These are phyloP conservation scores for Penicillium argentinense DNA, from an alignment of 495 filamentous ascomycete genomes.

Conservation along the genomic window DNA sequence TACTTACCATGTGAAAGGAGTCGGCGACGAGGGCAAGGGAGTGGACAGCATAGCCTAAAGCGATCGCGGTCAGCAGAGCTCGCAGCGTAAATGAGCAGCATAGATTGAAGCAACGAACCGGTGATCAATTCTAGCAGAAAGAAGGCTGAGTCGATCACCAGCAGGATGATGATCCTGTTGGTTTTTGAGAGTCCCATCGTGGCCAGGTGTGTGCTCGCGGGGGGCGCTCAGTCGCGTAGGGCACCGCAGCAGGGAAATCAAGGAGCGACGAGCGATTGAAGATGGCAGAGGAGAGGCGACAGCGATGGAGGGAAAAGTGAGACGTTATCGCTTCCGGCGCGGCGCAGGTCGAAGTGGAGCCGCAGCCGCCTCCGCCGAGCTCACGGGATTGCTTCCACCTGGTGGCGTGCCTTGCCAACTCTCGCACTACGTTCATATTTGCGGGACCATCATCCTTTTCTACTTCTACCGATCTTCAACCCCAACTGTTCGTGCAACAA, in stretches of 20 bases:
- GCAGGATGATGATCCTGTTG: constrained; percentile 85
- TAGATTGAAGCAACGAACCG: constrained; percentile 43
- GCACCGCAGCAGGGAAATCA: constrained; percentile 10
- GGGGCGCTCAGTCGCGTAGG: constrained; percentile 32
- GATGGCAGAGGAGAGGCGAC: too few relatives aligned
- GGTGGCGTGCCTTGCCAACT: too few relatives aligned
- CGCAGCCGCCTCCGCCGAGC: too few relatives aligned
- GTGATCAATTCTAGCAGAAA: constrained; percentile 85
- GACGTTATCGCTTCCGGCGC: too few relatives aligned
- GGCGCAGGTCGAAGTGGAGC: too few relatives aligned
- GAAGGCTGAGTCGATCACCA: constrained; percentile 86
- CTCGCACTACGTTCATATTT: too few relatives aligned
- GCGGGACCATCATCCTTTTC: too few relatives aligned
- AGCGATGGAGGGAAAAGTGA: too few relatives aligned
- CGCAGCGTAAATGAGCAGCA: background rate
- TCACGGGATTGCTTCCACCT: too few relatives aligned
- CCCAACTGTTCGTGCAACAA: too few relatives aligned
- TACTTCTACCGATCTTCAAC: too few relatives aligned
- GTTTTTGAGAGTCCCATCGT: constrained; percentile 90
- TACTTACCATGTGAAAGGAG: constrained; percentile 98
- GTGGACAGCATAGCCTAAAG: constrained; percentile 70
- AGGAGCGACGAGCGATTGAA: too few relatives aligned
- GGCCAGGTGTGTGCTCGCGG: constrained; percentile 7
- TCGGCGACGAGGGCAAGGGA: constrained; percentile 94
- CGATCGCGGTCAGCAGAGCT: constrained; percentile 10